Evolutionary conservation across 202 grass and related monocot species (phyloP).

Genomic region (Carex arenaria): DNA sequence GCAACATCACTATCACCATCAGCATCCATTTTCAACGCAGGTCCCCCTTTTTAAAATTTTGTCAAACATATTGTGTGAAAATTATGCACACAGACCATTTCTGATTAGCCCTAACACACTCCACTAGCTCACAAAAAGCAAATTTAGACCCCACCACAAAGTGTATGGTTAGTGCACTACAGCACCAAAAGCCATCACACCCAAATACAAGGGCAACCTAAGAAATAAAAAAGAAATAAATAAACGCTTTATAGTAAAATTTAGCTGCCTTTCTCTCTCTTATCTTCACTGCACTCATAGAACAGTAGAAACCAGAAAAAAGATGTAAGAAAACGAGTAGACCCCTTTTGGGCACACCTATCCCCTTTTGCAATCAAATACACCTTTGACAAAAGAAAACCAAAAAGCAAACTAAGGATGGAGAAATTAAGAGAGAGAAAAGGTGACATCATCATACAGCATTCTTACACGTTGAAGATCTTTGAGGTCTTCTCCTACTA

Average conservation of each 20-base stretch:
- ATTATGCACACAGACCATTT: constrained; percentile 57
- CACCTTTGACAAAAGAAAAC: constrained; percentile 45
- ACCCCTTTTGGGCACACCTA: constrained; percentile 63
- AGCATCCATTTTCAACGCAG: constrained; percentile 57
- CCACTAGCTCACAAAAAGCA: constrained; percentile 47
- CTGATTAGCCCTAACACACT: constrained; percentile 74
- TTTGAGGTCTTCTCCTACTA: constrained; percentile 63
- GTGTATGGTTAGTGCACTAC: constrained; percentile 82
- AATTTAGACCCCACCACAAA: constrained; percentile 66
- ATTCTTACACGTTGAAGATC: constrained; percentile 54
- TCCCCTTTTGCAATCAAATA: constrained; percentile 46
- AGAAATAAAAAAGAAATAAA: neutral
- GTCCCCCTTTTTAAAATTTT: constrained; percentile 35
- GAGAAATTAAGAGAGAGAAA: constrained; percentile 22
- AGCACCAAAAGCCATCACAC: constrained; percentile 32
- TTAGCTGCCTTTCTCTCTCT: constrained; percentile 9
- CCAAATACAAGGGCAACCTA: constrained; percentile 39
- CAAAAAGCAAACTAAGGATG: constrained; percentile 10
- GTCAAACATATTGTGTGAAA: constrained; percentile 61
- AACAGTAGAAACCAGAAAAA: constrained; percentile 52
- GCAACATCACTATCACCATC: constrained; percentile 47
- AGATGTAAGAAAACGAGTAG: constrained; percentile 60
- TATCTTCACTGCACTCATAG: constrained; percentile 51
- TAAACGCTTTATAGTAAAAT: constrained; percentile 19
- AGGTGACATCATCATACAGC: constrained; percentile 78